Evolutionary conservation across 2,329 filamentous ascomycete genomes (phyloP).

Genomic region (Nothopassalora personata): DNA sequence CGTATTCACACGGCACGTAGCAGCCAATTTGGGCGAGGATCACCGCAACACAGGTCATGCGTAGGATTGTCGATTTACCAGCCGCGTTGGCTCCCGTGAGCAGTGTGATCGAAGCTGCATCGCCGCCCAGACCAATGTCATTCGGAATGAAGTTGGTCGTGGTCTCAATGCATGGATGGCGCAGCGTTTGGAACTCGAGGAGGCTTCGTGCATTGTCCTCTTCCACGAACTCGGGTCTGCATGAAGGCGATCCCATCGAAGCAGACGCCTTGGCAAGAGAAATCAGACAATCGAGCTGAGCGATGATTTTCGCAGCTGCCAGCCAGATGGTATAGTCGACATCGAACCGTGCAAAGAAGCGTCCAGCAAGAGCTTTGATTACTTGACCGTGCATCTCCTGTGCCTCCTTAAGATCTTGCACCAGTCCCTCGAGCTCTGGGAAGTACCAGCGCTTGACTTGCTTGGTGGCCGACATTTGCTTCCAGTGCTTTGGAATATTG

Average conservation of each 20-base stretch:
- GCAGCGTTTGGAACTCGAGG: conserved; percentile 85
- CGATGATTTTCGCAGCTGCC: conserved; percentile 79
- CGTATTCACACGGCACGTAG: conserved; percentile 77
- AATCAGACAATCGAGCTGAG: conserved; percentile 91
- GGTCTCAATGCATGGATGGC: conserved; percentile 90
- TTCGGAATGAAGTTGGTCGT: conserved; percentile 95
- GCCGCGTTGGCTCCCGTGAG: conserved; percentile 95
- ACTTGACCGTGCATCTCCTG: conserved; percentile 92
- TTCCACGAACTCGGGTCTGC: conserved; percentile 81
- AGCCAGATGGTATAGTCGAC: conserved; percentile 81
- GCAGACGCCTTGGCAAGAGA: conserved; percentile 85
- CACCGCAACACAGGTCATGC: conserved; percentile 95
- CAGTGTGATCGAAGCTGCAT: conserved; percentile 75
- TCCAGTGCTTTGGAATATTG: conserved; percentile 73
- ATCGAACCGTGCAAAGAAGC: conserved; percentile 86
- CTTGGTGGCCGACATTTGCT: conserved; percentile 91
- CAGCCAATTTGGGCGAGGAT: conserved; percentile 98
- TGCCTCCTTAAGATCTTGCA: conserved; percentile 84
- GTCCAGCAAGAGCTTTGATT: conserved; percentile 73
- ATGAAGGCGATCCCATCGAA: conserved; percentile 78
- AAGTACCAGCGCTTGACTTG: conserved; percentile 94
- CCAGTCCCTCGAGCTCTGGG: conserved; percentile 70
- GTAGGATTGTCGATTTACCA: conserved; percentile 90
- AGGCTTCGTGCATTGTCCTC: conserved; percentile 64
- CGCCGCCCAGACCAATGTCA: conserved; percentile 79